A percentile compares a stretch with the other conserved stretches of the same genome.
Evolutionary conservation across 1,284 basidiomycete species (phyloP).

Genomic region (Ganoderma lingzhi): DNA sequence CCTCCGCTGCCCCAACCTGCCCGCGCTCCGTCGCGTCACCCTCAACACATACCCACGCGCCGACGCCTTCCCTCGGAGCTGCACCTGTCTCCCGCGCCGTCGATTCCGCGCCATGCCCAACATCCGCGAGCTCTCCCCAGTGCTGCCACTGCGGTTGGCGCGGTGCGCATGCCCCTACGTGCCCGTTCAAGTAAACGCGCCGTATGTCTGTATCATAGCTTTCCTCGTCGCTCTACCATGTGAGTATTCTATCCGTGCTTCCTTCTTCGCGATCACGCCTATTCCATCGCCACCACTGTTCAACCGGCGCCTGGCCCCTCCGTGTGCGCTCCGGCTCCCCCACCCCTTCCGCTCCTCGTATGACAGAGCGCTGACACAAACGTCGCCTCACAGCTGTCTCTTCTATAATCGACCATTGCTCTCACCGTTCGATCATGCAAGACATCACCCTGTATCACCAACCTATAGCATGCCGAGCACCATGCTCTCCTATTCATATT

Average conservation of each 20-base stretch:
- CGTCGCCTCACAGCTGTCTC: conserved; percentile 23
- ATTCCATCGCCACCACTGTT: conserved; percentile 4
- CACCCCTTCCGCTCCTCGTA: not conserved
- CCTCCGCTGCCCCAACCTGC: conserved; percentile 24
- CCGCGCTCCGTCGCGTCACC: conserved; percentile 29
- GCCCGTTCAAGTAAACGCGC: conserved; percentile 61
- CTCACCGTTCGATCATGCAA: conserved; percentile 36
- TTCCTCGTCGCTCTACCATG: conserved; percentile 31
- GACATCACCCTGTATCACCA: conserved; percentile 38
- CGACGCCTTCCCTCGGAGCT: conserved; percentile 23
- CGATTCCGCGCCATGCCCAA: conserved; percentile 32
- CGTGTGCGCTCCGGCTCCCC: conserved; percentile 22
- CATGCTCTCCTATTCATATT: conserved; percentile 34
- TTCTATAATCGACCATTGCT: conserved; percentile 37
- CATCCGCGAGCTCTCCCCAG: conserved; percentile 61
- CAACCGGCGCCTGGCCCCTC: not conserved
- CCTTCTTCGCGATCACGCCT: conserved; percentile 13
- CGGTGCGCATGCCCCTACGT: conserved; percentile 68
- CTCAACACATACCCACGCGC: conserved; percentile 25
- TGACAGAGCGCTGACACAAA: conserved; percentile 32
- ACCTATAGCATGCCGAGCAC: conserved; percentile 34
- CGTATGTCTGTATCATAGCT: conserved; percentile 32
- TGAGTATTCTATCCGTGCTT: conserved; percentile 28
- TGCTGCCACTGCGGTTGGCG: conserved; percentile 82
- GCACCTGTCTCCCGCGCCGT: conserved; percentile 30